These are phyloP conservation scores for Lactarius deliciosus DNA, from an alignment of 768 basidiomycete genomes.

Conservation along the genomic window DNA sequence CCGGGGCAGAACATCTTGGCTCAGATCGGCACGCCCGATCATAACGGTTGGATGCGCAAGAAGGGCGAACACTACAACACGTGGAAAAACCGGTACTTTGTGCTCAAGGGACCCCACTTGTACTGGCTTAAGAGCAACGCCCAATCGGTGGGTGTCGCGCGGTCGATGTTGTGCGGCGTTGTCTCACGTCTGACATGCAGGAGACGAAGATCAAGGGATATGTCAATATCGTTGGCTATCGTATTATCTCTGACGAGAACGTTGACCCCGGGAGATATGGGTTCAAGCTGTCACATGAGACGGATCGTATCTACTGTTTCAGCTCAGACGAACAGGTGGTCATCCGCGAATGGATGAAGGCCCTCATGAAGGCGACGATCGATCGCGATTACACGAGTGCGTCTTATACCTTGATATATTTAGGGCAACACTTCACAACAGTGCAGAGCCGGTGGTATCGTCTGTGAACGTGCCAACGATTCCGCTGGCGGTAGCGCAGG, in stretches of 20 bases:
- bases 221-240: conserved; percentile 87
- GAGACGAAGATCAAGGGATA: conserved; percentile 97
- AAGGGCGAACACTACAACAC: conserved; percentile 88
- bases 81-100: conserved; percentile 91
- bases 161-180: conserved; percentile 1
- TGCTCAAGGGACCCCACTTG: conserved; percentile 88
- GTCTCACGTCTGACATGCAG: conserved; percentile 39
- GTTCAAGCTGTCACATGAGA: conserved; percentile 90
- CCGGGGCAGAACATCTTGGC: conserved; percentile 73
- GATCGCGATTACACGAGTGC: conserved; percentile 87
- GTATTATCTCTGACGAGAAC: conserved; percentile 90
- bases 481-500: conserved; percentile 89
- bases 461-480: conserved; percentile 97
- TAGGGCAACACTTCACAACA: not conserved
- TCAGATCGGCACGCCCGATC: conserved; percentile 89
- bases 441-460: conserved; percentile 85
- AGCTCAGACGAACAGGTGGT: conserved; percentile 83
- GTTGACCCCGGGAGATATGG: conserved; percentile 91
- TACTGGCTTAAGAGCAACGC: conserved; percentile 83
- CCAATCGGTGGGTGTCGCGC: conserved; percentile 43
- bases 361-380: conserved; percentile 98
- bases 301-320: conserved; percentile 86
- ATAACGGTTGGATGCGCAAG: conserved; percentile 94
- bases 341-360: conserved; percentile 99
- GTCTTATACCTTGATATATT: conserved; percentile 33